Evolutionary conservation across 129 eudicot species (phyloP).

Genomic region (Deinandra increscens): DNA sequence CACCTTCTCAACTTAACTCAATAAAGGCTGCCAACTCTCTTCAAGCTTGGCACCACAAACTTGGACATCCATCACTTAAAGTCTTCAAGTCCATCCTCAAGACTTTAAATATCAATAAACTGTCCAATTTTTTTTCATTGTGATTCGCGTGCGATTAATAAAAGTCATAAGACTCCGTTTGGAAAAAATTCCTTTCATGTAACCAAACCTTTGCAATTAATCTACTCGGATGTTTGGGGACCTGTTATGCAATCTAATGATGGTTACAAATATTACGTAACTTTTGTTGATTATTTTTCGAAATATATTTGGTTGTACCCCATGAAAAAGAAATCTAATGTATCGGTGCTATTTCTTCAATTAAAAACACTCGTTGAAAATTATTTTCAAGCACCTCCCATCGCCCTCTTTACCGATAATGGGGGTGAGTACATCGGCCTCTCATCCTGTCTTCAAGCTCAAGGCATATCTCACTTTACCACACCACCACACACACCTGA

Average conservation of each 20-base stretch:
- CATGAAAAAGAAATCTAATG: neutral
- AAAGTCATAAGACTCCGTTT: neutral
- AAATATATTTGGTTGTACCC: neutral
- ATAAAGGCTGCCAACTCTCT: neutral
- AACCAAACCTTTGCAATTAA: neutral
- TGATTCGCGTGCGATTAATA: neutral
- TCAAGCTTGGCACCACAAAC: neutral
- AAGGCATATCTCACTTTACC: too few species aligned
- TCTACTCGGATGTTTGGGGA: neutral
- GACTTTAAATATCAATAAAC: too few species aligned
- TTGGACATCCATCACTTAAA: neutral
- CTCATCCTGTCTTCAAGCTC: too few species aligned
- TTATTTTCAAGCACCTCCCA: too few species aligned
- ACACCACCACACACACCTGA: too few species aligned
- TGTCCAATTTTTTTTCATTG: neutral
- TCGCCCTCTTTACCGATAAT: too few species aligned
- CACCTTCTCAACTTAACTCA: neutral
- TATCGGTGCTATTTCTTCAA: neutral
- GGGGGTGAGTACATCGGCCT: too few species aligned
- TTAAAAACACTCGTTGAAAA: too few species aligned
- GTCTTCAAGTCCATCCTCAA: neutral
- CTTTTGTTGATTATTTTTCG: neutral
- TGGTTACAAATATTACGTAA: neutral
- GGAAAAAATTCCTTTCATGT: neutral
- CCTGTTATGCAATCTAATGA: neutral